Evolutionary conservation across 768 basidiomycete species (phyloP).

Genomic region (Mrakia blollopis): DNA sequence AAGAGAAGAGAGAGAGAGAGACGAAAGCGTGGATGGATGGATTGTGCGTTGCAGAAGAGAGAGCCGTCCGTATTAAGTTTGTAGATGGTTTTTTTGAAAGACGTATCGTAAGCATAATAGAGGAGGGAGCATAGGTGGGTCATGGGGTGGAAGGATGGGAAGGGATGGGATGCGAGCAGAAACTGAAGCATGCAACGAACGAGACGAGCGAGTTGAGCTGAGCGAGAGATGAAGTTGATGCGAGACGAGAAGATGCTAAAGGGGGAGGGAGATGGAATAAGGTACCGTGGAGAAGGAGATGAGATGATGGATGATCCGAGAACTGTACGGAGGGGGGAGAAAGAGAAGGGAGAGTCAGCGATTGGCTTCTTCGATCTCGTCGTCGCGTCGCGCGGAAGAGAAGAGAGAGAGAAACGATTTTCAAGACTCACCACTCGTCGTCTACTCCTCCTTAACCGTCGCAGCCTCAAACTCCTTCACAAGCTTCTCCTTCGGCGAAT

Average conservation of each 20-base stretch:
- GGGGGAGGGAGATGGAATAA: not conserved
- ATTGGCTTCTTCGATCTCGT: not conserved
- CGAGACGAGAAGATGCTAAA: not conserved
- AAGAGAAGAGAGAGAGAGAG: too few species aligned
- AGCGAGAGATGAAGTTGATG: not conserved
- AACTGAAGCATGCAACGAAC: too few species aligned
- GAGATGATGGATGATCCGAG: slow-evolving; percentile 3
- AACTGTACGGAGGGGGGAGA: not conserved
- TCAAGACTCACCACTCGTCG: too few species aligned
- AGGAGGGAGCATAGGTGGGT: too few species aligned
- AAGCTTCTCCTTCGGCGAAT: slow-evolving; percentile 22
- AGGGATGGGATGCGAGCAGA: too few species aligned
- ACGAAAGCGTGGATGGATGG: too few species aligned
- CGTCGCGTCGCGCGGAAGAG: not conserved
- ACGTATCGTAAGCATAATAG: too few species aligned
- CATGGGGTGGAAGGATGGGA: too few species aligned
- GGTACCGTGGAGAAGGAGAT: not conserved
- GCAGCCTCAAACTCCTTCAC: slow-evolving; percentile 39
- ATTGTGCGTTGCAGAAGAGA: too few species aligned
- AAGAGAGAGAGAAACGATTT: not conserved
- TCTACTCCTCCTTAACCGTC: not conserved
- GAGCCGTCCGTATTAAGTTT: too few species aligned
- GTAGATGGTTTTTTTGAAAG: too few species aligned
- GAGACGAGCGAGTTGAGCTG: not conserved
- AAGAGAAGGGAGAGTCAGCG: not conserved